These are phyloP conservation scores for Pseudogymnoascus sp. DNA, from an alignment of 2,329 filamentous ascomycete species.

Conservation along the genomic window DNA sequence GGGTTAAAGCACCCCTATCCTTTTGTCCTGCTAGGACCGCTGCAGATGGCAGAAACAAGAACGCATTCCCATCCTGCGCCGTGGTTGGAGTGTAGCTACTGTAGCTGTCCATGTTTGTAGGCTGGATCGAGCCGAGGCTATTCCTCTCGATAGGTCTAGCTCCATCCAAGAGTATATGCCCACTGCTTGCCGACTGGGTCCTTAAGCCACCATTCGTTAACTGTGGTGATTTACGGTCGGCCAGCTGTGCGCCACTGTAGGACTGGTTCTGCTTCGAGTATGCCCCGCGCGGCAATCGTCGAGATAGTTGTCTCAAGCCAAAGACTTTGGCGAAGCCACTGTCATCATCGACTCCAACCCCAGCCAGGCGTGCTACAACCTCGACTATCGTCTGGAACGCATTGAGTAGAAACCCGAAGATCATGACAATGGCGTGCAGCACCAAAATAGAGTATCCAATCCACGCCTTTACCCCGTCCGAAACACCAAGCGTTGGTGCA, in stretches of 20 bases:
- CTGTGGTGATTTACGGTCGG: constrained; percentile 54
- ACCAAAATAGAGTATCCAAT: constrained; percentile 86
- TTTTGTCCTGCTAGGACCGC: constrained; percentile 22
- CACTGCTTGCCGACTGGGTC: constrained; percentile 53
- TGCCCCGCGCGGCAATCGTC: constrained; percentile 53
- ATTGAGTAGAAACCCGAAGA: constrained; percentile 91
- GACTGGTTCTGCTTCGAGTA: constrained; percentile 74
- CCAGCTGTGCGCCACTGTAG: constrained; percentile 67
- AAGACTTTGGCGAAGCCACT: constrained; percentile 73
- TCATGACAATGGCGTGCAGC: constrained; percentile 72
- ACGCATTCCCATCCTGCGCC: constrained; percentile 58
- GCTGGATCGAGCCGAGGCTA: constrained; percentile 51
- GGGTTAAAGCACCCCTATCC: constrained; percentile 35
- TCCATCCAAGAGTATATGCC: constrained; percentile 29
- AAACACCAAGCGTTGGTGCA: constrained; percentile 70
- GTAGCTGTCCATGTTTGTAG: constrained; percentile 36
- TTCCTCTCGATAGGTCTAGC: constrained; percentile 28
- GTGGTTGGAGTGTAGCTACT: constrained; percentile 67
- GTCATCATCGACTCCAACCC: constrained; percentile 68
- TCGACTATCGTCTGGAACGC: constrained; percentile 85
- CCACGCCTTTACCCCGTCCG: constrained; percentile 79
- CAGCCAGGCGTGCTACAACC: constrained; percentile 71
- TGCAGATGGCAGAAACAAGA: constrained; percentile 56
- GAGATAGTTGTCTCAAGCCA: constrained; percentile 79
- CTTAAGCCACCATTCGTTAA: constrained; percentile 41